A percentile compares a stretch with the other conserved stretches of the same genome.
phyloP scores from a whole-genome alignment of 768 basidiomycete species.

The Naematelia encephala region DNA sequence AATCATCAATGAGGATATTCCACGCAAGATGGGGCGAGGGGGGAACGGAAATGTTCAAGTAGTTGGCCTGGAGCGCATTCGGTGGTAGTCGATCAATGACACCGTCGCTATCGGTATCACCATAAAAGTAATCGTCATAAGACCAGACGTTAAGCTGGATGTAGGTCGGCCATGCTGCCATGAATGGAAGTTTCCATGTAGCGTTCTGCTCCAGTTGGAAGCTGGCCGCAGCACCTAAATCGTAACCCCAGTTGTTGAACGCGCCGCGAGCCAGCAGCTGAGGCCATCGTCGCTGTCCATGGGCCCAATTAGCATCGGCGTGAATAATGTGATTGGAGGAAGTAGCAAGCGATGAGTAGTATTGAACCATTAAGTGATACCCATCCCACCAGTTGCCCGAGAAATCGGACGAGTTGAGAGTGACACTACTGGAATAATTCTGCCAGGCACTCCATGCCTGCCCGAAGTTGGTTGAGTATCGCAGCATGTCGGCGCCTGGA shows the following conservation, averaged over 20 bases:
- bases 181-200: slow-evolving; percentile 63
- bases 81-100: slow-evolving; percentile 87
- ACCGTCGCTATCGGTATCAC: slow-evolving; percentile 81
- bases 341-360: slow-evolving; percentile 69
- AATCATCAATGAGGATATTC: slow-evolving; percentile 76
- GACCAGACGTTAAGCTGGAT: slow-evolving; percentile 87
- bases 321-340: slow-evolving; percentile 70
- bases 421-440: slow-evolving; percentile 67
- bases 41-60: slow-evolving; percentile 85
- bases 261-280: slow-evolving; percentile 82
- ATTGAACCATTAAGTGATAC: slow-evolving; percentile 83
- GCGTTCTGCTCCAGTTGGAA: slow-evolving; percentile 57
- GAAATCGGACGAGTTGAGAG: slow-evolving; percentile 63
- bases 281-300: slow-evolving; percentile 69
- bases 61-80: slow-evolving; percentile 69
- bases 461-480: slow-evolving; percentile 84
- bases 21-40: slow-evolving; percentile 84
- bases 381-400: slow-evolving; percentile 68
- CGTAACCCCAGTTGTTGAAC: slow-evolving; percentile 90
- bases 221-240: slow-evolving; percentile 68
- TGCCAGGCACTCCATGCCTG: slow-evolving; percentile 78
- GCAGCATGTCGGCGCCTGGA: slow-evolving; percentile 77
- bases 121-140: slow-evolving; percentile 89
- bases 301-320: slow-evolving; percentile 65
- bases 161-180: slow-evolving; percentile 84